Conservation (phyloP, 306 rosid species). For the Canavalia gladiata region DNA sequence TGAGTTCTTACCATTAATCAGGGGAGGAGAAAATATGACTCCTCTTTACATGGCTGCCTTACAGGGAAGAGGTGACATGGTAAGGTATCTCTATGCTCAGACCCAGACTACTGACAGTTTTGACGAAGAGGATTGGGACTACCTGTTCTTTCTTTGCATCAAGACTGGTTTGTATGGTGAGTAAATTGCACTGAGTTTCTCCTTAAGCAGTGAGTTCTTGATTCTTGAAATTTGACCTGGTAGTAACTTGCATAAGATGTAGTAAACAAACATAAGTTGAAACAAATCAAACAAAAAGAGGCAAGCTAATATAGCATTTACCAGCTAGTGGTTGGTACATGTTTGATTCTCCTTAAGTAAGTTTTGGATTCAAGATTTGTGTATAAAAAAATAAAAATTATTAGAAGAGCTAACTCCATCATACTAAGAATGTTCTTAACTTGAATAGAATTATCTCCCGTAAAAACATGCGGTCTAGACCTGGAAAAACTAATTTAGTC, state of each 20-base stretch:
- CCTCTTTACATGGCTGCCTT: constrained; percentile 55
- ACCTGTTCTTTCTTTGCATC: constrained; percentile 44
- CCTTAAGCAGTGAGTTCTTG: neutral
- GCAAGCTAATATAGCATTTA: too few relatives aligned
- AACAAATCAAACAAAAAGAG: too few relatives aligned
- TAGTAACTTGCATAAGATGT: neutral
- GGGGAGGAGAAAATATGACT: constrained; percentile 37
- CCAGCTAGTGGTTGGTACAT: too few relatives aligned
- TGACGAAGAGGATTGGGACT: neutral
- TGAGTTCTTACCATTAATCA: neutral
- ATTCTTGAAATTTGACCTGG: neutral
- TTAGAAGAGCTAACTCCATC: too few relatives aligned
- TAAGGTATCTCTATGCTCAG: constrained; percentile 15
- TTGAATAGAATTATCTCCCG: too few relatives aligned
- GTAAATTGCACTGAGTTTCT: neutral
- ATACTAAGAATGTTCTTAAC: too few relatives aligned
- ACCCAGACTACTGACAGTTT: neutral
- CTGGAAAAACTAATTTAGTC: too few relatives aligned
- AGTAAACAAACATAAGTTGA: neutral
- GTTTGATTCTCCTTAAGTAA: too few relatives aligned
- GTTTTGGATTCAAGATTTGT: too few relatives aligned
- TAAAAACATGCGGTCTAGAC: too few relatives aligned
- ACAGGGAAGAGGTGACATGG: constrained; percentile 47
- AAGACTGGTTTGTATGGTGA: constrained; percentile 47
- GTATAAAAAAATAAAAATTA: too few relatives aligned